Conservation (phyloP, 805 yeast genomes). For the Myxozyma nipponensis region DNA sequence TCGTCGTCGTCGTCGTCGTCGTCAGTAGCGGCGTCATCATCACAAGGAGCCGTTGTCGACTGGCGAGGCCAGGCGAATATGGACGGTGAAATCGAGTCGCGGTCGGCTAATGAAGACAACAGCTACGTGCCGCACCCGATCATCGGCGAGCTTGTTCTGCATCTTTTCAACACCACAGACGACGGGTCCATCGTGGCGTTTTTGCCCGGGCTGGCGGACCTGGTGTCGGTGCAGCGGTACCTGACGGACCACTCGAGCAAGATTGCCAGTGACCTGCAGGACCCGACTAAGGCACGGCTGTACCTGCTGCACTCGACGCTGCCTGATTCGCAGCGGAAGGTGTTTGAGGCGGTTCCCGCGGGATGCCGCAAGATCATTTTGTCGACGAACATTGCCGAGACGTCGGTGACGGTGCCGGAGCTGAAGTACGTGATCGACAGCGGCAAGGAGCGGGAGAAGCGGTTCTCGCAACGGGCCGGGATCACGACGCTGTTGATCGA, state of each 20-base stretch:
- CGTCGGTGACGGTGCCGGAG: slow-evolving; percentile 82
- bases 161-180: slow-evolving; percentile 5
- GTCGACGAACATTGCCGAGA: slow-evolving; percentile 86
- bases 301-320: slow-evolving; percentile 27
- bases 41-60: slow-evolving; percentile 6
- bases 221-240: slow-evolving; percentile 8
- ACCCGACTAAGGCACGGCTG: slow-evolving; percentile 2
- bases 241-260: not conserved
- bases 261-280: not conserved
- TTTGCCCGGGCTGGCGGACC: slow-evolving; percentile 29
- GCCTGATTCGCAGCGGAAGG: slow-evolving; percentile 53
- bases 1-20: not conserved
- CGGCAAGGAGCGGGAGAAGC: slow-evolving; percentile 73
- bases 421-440: slow-evolving; percentile 71
- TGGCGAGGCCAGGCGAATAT: slow-evolving; percentile 14
- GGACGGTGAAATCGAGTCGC: not conserved
- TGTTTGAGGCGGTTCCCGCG: slow-evolving; percentile 51
- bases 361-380: slow-evolving; percentile 65
- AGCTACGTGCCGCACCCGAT: slow-evolving; percentile 19
- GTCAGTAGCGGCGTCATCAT: not conserved
- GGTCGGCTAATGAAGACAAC: slow-evolving; percentile 3
- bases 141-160: slow-evolving; percentile 14
- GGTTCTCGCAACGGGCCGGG: slow-evolving; percentile 67
- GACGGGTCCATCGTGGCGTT: slow-evolving; percentile 30
- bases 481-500: slow-evolving; percentile 69